phyloP scores from a whole-genome alignment of 352 stramenopile genomes.

The Pilasporangium apinafurcum region DNA sequence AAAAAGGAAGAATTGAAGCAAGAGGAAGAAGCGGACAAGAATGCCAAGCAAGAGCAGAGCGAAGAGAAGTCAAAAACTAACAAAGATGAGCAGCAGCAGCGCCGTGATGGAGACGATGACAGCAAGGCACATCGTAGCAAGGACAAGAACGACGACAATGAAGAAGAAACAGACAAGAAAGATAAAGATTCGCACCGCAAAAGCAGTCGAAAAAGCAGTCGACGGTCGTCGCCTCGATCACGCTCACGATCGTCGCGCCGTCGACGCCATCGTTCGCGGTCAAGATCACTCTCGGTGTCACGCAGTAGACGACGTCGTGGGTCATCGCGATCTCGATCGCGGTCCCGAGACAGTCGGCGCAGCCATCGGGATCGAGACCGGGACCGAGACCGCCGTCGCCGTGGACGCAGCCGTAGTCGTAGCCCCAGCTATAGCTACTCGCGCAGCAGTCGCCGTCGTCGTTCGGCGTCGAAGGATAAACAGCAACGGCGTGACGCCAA shows the following conservation, averaged over 20 bases:
- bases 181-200: slow-evolving; percentile 10
- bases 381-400: slow-evolving; percentile 32
- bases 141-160: slow-evolving; percentile 9
- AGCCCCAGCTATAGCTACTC: slow-evolving; percentile 44
- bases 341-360: slow-evolving; percentile 28
- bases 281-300: slow-evolving; percentile 38
- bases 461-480: slow-evolving; percentile 58
- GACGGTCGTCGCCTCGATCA: slow-evolving; percentile 47
- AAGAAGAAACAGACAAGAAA: slow-evolving; percentile 3
- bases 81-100: slow-evolving; percentile 8
- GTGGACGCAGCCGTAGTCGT: slow-evolving; percentile 30
- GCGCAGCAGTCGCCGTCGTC: slow-evolving; percentile 39
- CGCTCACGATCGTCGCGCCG: slow-evolving; percentile 47
- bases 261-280: slow-evolving; percentile 44
- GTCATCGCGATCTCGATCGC: slow-evolving; percentile 39
- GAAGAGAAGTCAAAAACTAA: slow-evolving; percentile 2
- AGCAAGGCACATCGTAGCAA: slow-evolving; percentile 1
- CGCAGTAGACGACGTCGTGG: slow-evolving; percentile 31
- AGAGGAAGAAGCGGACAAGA: slow-evolving; percentile 7
- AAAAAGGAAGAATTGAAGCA: slow-evolving; percentile 9
- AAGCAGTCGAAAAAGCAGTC: slow-evolving; percentile 34
- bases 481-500: slow-evolving; percentile 39
- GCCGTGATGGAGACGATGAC: not conserved
- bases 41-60: slow-evolving; percentile 1
- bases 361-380: too few species aligned